Base-by-base conservation (phyloP, 129 eudicot genomes). In the Erigeron canadensis region DNA sequence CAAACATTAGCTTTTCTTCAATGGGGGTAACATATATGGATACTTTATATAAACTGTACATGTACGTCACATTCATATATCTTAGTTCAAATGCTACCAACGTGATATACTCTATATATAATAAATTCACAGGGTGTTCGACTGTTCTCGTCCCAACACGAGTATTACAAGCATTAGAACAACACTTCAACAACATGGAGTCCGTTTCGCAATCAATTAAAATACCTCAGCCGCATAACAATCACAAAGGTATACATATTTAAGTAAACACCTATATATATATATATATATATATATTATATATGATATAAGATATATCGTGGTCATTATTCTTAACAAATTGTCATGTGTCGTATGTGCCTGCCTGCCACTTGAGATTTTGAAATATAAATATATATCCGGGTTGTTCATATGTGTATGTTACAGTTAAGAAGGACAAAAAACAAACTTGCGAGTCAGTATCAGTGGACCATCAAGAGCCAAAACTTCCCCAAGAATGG, bases 401-500 rank as follows among this genome's bases (percentile, higher is more conserved):
- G 39, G 10, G 40, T 47, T 38, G 54, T n/a, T 46, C 16, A 10
- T 51, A 13, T n/a, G 18, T 53, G n/a, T 66, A 16, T 67, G 40
- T 60, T 40, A 37, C 60, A 80, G 76, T 62, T 42, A 75, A 58
- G 71, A 73, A 47, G 65, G 77, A 72, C 66, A 73, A 57, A 55
- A 28, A 54, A 4, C 78, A 79, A 54, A 17, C 65, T 13, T 69
- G 72, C 22, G 54, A 28, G 34, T 10, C 63, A 13, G 34, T 61
- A 62, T 40, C 73, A 23, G 71, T 40, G 22, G 79, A 74, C 15
- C 78, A 75, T 50, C 80, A 75, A 28, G 83, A 71, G 65, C 11
- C 82, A 7, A 76, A 79, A 63, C 82, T 85, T 13, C 89, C 89
- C 8, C 84, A 81, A 57, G 89, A 85, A 79, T 85, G 89, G 89